Evolutionary conservation across 768 basidiomycete species (phyloP).

Genomic region (Termitomyces heimii): DNA sequence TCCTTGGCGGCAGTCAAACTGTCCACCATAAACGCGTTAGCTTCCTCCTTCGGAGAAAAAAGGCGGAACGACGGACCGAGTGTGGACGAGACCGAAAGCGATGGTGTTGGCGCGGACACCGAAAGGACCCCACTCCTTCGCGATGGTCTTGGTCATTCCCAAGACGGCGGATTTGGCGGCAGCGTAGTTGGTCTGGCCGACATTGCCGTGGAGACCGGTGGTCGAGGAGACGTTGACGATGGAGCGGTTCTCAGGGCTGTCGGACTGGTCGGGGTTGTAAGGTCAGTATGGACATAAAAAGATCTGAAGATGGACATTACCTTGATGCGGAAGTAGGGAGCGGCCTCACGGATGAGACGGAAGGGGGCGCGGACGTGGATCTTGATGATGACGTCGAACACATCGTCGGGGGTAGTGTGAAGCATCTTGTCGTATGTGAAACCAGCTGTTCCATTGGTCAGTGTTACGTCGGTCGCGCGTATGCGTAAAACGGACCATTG

Average conservation of each 20-base stretch:
- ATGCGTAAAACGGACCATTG: constrained; percentile 44
- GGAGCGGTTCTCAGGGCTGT: constrained; percentile 59
- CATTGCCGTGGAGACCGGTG: constrained; percentile 81
- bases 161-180: constrained; percentile 74
- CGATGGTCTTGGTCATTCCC: constrained; percentile 80
- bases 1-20: constrained; percentile 81
- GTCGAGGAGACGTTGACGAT: constrained; percentile 81
- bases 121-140: constrained; percentile 84
- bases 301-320: constrained; percentile 12
- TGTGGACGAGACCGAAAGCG: constrained; percentile 74
- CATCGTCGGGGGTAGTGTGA: constrained; percentile 80
- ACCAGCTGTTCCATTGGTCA: constrained; percentile 37
- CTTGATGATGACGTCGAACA: constrained; percentile 76
- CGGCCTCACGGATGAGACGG: constrained; percentile 77
- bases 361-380: constrained; percentile 86
- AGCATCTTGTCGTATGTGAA: constrained; percentile 87
- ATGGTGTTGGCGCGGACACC: constrained; percentile 80
- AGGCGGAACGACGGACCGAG: constrained; percentile 39
- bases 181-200: constrained; percentile 81
- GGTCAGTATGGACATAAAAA: not conserved
- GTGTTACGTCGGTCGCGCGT: not conserved
- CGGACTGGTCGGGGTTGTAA: constrained; percentile 28
- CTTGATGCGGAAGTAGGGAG: constrained; percentile 82
- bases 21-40: not conserved
- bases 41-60: not conserved